Percentiles rank a stretch among this genome's conserved stretches.
phyloP scores from a whole-genome alignment of 768 basidiomycete species.

The Clitopilus passeckerianus region DNA sequence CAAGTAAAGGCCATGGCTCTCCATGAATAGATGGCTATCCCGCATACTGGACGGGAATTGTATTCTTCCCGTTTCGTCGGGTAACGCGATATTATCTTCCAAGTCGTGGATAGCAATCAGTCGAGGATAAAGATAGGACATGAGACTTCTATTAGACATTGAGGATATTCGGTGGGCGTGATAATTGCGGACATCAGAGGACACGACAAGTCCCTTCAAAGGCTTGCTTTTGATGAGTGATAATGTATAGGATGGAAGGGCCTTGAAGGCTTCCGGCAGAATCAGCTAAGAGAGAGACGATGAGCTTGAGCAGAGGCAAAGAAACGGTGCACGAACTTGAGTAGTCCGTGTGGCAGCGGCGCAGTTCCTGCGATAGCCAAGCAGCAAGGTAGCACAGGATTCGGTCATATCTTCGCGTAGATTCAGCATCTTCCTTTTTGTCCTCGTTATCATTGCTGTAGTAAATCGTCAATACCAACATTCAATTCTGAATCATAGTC shows the following conservation, averaged over 20 bases:
- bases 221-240: constrained; percentile 86
- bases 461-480: not conserved
- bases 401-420: constrained; percentile 86
- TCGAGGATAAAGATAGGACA: constrained; percentile 84
- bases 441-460: constrained; percentile 68
- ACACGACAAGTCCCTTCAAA: constrained; percentile 82
- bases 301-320: not conserved
- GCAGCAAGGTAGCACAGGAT: constrained; percentile 71
- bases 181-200: constrained; percentile 91
- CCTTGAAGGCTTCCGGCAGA: constrained; percentile 89
- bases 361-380: constrained; percentile 87
- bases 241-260: constrained; percentile 77
- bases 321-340: constrained; percentile 50
- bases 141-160: constrained; percentile 61
- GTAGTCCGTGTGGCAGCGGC: constrained; percentile 71
- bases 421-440: constrained; percentile 55
- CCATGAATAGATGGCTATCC: constrained; percentile 82
- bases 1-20: constrained; percentile 86
- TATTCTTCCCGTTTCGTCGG: constrained; percentile 56
- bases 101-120: constrained; percentile 87
- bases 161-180: constrained; percentile 72
- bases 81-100: constrained; percentile 63
- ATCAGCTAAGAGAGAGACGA: constrained; percentile 57
- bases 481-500: not conserved
- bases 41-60: constrained; percentile 77